These are phyloP conservation scores for Arxiozyma bovina DNA, from an alignment of 1,139 yeast species.

Conservation along the genomic window DNA sequence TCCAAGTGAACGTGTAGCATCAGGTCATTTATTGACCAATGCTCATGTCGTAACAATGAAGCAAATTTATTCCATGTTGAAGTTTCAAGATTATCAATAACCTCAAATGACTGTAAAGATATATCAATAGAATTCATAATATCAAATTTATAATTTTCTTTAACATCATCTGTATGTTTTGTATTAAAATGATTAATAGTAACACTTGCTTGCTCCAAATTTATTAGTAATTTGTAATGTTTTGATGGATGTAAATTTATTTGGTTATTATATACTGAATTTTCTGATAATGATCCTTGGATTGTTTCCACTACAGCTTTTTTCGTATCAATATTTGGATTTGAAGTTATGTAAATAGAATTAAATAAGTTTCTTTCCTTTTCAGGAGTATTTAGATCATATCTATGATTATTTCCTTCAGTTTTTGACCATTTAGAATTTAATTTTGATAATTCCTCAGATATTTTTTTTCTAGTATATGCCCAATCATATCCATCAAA, in stretches of 20 bases:
- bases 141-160: slow-evolving; percentile 35
- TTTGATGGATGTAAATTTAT: slow-evolving; percentile 58
- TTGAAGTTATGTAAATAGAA: slow-evolving; percentile 23
- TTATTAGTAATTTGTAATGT: slow-evolving; percentile 52
- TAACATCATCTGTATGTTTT: slow-evolving; percentile 36
- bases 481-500: slow-evolving; percentile 94
- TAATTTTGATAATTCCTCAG: slow-evolving; percentile 42
- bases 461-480: slow-evolving; percentile 59
- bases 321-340: slow-evolving; percentile 7
- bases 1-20: slow-evolving; percentile 51
- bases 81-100: slow-evolving; percentile 71
- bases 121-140: slow-evolving; percentile 41
- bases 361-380: slow-evolving; percentile 18
- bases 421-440: background rate
- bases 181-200: slow-evolving; percentile 40
- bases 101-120: slow-evolving; percentile 45
- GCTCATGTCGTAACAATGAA: slow-evolving; percentile 58
- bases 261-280: slow-evolving; percentile 27
- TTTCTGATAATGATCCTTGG: slow-evolving; percentile 15
- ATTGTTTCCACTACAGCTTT: slow-evolving; percentile 18
- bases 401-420: background rate
- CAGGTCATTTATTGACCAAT: slow-evolving; percentile 39
- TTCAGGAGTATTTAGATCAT: background rate
- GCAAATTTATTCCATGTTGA: slow-evolving; percentile 89
- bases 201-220: slow-evolving; percentile 45